A percentile compares a stretch with the other conserved stretches of the same genome.
Evolutionary conservation across 164 flowering plant genomes (phyloP).

Genomic region (Houttuynia cordata): DNA sequence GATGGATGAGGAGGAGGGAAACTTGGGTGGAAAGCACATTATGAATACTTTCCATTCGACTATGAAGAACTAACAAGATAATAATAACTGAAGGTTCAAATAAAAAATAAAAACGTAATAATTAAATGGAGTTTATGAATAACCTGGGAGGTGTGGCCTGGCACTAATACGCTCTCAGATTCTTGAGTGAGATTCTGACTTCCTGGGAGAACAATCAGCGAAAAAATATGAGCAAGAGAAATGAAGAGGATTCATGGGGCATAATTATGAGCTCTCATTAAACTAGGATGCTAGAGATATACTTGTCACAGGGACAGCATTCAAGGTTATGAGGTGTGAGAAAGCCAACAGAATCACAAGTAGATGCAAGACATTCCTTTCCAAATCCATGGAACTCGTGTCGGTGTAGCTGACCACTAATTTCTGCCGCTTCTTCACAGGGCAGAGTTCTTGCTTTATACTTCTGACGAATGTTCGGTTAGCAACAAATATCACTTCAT

Average conservation of each 20-base stretch:
- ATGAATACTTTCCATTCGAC: too few relatives aligned
- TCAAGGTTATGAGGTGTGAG: slow-evolving; percentile 7
- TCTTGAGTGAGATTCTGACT: slow-evolving; percentile 6
- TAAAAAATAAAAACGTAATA: not conserved
- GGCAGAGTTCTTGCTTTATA: not conserved
- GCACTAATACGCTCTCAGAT: slow-evolving; percentile 2
- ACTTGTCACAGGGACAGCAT: slow-evolving; percentile 14
- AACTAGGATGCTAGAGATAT: not conserved
- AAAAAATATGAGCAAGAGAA: not conserved
- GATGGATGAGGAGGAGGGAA: too few relatives aligned
- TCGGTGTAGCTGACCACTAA: not conserved
- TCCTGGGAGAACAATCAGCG: slow-evolving; percentile 7
- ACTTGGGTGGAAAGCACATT: too few relatives aligned
- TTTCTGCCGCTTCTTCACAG: not conserved
- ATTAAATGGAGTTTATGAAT: not conserved
- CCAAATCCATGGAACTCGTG: slow-evolving; percentile 7
- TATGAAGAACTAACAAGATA: not conserved
- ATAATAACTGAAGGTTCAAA: not conserved
- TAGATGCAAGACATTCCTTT: slow-evolving; percentile 7
- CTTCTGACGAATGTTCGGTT: not conserved
- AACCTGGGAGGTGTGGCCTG: slow-evolving; percentile 10
- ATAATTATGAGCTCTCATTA: not conserved
- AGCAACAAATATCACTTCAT: not conserved
- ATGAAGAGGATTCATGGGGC: not conserved
- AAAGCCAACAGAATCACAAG: slow-evolving; percentile 10